Percentiles rank a stretch among this genome's conserved stretches.
These are phyloP conservation scores for Cyberlindnera suaveolens DNA, from an alignment of 805 yeast species.

Conservation along the genomic window DNA sequence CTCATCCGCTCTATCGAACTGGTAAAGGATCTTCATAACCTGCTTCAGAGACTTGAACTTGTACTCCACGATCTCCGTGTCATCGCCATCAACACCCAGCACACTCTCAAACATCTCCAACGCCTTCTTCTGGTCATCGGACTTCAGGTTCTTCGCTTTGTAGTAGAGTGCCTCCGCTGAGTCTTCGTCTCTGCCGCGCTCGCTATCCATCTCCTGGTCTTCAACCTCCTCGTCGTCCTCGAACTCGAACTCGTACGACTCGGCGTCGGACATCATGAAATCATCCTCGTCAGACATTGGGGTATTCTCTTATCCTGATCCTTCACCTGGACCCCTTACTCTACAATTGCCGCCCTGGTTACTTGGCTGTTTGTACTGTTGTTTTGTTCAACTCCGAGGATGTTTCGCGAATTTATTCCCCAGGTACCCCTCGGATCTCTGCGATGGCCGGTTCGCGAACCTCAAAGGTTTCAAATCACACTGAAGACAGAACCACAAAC, in stretches of 20 bases:
- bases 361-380: too few relatives aligned
- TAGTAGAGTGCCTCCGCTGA: constrained; percentile 26
- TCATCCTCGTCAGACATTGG: constrained; percentile 24
- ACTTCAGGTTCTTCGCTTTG: constrained; percentile 20
- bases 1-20: constrained; percentile 9
- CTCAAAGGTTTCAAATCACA: too few relatives aligned
- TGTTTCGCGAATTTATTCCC: too few relatives aligned
- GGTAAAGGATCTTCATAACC: constrained; percentile 18
- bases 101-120: constrained; percentile 11
- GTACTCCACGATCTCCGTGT: constrained; percentile 18
- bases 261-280: constrained; percentile 26
- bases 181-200: constrained; percentile 16
- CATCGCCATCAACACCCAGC: constrained; percentile 31
- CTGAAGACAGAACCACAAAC: too few relatives aligned
- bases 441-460: too few relatives aligned
- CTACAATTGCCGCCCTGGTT: not conserved
- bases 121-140: constrained; percentile 20
- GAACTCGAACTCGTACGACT: constrained; percentile 24
- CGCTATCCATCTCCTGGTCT: constrained; percentile 23
- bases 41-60: constrained; percentile 24
- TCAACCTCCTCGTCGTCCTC: constrained; percentile 17
- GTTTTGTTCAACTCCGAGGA: too few relatives aligned
- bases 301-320: not conserved
- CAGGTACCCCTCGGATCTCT: too few relatives aligned
- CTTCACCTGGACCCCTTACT: not conserved